A percentile compares a stretch with the other conserved stretches of the same genome.
Evolutionary conservation across 179 eudicot species (phyloP).

Genomic region (Heliamphora pulchella): DNA sequence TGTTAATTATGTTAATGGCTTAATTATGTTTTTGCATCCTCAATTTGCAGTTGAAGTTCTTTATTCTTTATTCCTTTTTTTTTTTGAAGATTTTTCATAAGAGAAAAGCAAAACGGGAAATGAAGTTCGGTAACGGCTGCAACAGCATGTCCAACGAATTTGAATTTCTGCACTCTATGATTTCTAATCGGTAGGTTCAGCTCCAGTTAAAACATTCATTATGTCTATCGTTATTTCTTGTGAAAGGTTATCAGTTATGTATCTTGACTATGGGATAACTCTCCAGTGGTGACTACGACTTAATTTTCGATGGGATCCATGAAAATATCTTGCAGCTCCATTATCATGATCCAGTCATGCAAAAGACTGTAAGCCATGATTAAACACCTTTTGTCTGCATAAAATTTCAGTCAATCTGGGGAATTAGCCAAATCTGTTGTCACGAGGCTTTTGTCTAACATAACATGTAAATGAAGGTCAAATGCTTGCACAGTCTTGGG

Average conservation of each 20-base stretch:
- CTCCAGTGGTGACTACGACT: conserved; percentile 80
- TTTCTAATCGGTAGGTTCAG: conserved; percentile 65
- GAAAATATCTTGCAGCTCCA: conserved; percentile 75
- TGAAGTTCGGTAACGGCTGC: conserved; percentile 27
- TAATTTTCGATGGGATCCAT: conserved; percentile 78
- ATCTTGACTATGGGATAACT: conserved; percentile 16
- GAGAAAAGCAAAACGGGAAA: conserved; percentile 48
- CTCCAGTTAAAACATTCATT: conserved; percentile 17
- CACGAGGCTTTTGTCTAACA: not conserved
- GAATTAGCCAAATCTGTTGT: not conserved
- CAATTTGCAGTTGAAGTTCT: not conserved
- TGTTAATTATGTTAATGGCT: not conserved
- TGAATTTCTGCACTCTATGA: conserved; percentile 55
- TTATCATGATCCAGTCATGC: conserved; percentile 89
- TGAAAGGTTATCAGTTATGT: conserved; percentile 13
- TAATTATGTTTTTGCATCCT: not conserved
- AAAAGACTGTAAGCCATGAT: conserved; percentile 65
- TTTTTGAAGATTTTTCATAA: conserved; percentile 74
- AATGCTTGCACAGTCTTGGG: conserved; percentile 72
- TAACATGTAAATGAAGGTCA: conserved; percentile 43
- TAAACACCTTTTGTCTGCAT: not conserved
- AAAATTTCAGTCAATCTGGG: not conserved
- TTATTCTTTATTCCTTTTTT: not conserved
- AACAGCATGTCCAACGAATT: conserved; percentile 36
- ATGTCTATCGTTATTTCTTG: not conserved